phyloP scores from a whole-genome alignment of 768 basidiomycete species.

The Tulasnella sp. region DNA sequence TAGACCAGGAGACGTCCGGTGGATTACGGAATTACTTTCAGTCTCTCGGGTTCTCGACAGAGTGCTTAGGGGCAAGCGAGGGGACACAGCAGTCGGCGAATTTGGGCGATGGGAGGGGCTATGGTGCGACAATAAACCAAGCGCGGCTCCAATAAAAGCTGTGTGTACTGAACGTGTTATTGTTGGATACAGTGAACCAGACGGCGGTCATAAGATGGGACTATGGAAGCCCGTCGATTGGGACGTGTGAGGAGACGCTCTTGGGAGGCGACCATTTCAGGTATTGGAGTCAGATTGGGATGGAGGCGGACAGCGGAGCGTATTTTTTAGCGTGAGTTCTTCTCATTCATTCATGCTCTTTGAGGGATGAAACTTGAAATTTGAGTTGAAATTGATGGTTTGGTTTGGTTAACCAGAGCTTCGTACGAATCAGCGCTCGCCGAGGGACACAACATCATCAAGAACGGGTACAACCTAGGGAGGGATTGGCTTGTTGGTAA shows the following conservation, averaged over 20 bases:
- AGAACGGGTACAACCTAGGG: slow-evolving; percentile 42
- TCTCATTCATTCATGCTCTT: neutral
- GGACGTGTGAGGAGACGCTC: slow-evolving; percentile 76
- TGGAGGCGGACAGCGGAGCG: slow-evolving; percentile 51
- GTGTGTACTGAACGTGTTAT: too few relatives aligned
- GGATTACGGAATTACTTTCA: slow-evolving; percentile 74
- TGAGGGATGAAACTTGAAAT: neutral
- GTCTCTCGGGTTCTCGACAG: slow-evolving; percentile 62
- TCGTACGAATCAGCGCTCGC: slow-evolving; percentile 63
- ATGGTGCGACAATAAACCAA: too few relatives aligned
- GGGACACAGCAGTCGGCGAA: slow-evolving; percentile 64
- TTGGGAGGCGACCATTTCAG: slow-evolving; percentile 81
- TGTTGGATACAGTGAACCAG: slow-evolving; percentile 52
- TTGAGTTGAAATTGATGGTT: neutral
- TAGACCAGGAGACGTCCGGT: slow-evolving; percentile 47
- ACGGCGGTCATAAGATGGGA: slow-evolving; percentile 77
- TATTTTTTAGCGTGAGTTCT: slow-evolving; percentile 48
- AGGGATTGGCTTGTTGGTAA: slow-evolving; percentile 84
- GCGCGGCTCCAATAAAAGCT: too few relatives aligned
- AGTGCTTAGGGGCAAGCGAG: slow-evolving; percentile 76
- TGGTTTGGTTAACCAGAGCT: slow-evolving; percentile 17
- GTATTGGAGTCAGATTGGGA: slow-evolving; percentile 77
- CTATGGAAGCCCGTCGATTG: slow-evolving; percentile 69
- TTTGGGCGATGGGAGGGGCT: slow-evolving; percentile 74
- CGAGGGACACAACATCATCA: slow-evolving; percentile 54